Evolutionary conservation across 345 rosid species (phyloP).

Genomic region (Brassica napus): Da-Ae NC_063442.1:10529001-10529500

Average conservation of each 20-base stretch:
- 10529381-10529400: neutral
- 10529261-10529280: neutral
- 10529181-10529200: constrained; percentile 4
- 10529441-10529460: constrained; percentile 4
- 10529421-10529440: constrained; percentile 1
- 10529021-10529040: constrained; percentile 2
- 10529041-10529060: neutral
- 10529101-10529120: neutral
- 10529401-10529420: neutral
- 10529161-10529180: constrained; percentile 80
- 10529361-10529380: neutral
- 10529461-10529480: constrained; percentile 61
- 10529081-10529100: neutral
- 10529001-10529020: neutral
- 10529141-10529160: constrained; percentile 59
- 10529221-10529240: neutral
- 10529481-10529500: constrained; percentile 80
- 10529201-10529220: neutral
- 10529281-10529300: neutral
- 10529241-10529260: neutral
- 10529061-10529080: neutral
- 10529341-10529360: neutral
- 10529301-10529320: neutral
- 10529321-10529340: neutral
- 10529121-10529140: constrained; percentile 69